phyloP scores from a whole-genome alignment of 2,329 filamentous ascomycete genomes.

The Talaromyces albobiverticillius region DNA sequence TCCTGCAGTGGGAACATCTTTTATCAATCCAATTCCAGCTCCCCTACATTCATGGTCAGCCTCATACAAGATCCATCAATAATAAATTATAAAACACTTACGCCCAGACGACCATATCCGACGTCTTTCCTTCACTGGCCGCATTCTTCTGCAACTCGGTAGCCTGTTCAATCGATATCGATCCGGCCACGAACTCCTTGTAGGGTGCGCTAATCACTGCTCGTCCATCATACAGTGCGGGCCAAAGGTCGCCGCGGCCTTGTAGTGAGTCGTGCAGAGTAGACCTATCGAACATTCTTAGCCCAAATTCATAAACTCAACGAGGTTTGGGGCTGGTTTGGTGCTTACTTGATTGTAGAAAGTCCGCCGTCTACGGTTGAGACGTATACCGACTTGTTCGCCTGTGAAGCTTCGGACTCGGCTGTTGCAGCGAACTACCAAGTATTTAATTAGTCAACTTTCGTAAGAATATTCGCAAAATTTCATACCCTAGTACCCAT shows the following conservation, averaged over 20 bases:
- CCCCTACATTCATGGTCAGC: not conserved
- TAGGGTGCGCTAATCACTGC: conserved; percentile 2
- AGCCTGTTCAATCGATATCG: not conserved
- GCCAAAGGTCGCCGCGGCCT: not conserved
- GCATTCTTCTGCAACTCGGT: not conserved
- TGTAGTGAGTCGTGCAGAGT: not conserved
- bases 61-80: not conserved
- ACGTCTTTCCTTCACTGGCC: not conserved
- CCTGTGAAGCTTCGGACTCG: conserved; percentile 44
- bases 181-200: not conserved
- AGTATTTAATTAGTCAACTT: not conserved
- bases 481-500: conserved; percentile 41
- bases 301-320: too few species aligned
- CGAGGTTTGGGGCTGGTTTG: not conserved
- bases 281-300: not conserved
- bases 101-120: conserved; percentile 3
- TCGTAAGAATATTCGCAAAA: not conserved
- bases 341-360: conserved; percentile 45
- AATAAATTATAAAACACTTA: not conserved
- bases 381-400: conserved; percentile 42
- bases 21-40: not conserved
- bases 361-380: conserved; percentile 44
- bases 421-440: conserved; percentile 44
- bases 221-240: not conserved
- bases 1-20: not conserved